Evolutionary conservation across 179 eudicot genomes (phyloP).

Genomic region (Heliamphora pulchella): DNA sequence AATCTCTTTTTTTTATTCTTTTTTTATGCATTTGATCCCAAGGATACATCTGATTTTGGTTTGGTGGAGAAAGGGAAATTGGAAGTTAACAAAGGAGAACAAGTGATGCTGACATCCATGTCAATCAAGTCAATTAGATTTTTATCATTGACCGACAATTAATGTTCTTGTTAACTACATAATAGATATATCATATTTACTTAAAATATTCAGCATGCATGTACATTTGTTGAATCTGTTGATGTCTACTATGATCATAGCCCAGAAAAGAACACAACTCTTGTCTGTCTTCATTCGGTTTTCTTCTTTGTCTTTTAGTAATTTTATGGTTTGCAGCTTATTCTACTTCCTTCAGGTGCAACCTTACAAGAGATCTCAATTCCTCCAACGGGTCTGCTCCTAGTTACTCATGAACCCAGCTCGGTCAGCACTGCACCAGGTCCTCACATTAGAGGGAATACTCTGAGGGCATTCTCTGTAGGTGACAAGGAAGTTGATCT

Average conservation of each 20-base stretch:
- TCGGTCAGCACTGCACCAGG: slow-evolving; percentile 77
- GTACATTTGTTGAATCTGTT: not conserved
- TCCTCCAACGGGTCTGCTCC: slow-evolving; percentile 74
- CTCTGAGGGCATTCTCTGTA: slow-evolving; percentile 64
- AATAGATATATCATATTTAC: not conserved
- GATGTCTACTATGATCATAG: not conserved
- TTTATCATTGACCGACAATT: not conserved
- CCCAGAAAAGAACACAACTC: too few species aligned
- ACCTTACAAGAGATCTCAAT: slow-evolving; percentile 42
- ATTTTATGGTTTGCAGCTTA: slow-evolving; percentile 4
- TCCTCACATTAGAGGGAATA: slow-evolving; percentile 75
- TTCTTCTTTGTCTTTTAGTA: slow-evolving; percentile 11
- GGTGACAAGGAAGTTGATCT: slow-evolving; percentile 93
- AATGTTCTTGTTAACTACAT: not conserved
- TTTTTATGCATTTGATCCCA: not conserved
- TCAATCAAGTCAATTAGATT: not conserved
- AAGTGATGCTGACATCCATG: not conserved
- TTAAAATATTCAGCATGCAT: not conserved
- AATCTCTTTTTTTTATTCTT: not conserved
- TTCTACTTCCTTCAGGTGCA: slow-evolving; percentile 29
- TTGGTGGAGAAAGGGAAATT: not conserved
- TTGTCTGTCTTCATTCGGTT: not conserved
- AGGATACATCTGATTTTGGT: not conserved
- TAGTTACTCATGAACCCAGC: slow-evolving; percentile 84
- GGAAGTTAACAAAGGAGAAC: slow-evolving; percentile 1